These are phyloP conservation scores for Botrytis medusae DNA, from an alignment of 2,329 filamentous ascomycete species.

Conservation along the genomic window DNA sequence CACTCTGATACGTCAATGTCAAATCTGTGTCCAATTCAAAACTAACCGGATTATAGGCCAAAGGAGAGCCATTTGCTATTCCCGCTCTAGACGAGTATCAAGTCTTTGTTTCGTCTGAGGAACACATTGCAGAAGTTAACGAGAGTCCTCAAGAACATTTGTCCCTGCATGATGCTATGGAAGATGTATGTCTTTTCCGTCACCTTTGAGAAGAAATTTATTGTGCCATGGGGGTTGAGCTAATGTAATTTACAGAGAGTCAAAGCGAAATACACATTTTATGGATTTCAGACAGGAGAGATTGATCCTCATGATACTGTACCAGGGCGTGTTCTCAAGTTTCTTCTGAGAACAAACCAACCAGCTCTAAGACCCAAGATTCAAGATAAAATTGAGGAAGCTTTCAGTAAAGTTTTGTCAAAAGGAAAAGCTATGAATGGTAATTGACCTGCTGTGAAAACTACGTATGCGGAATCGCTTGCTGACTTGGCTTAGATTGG, in stretches of 20 bases:
- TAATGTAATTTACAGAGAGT: not conserved
- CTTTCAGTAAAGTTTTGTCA: not conserved
- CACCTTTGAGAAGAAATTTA: not conserved
- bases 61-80: not conserved
- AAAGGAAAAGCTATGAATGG: not conserved
- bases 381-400: not conserved
- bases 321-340: not conserved
- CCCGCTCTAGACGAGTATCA: not conserved
- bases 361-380: not conserved
- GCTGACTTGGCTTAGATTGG: not conserved
- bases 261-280: slow-evolving; percentile 1
- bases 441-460: not conserved
- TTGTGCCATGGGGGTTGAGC: not conserved
- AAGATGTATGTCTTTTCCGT: not conserved
- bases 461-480: too few relatives aligned
- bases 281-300: not conserved
- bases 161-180: not conserved
- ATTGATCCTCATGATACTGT: not conserved
- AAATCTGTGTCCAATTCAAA: not conserved
- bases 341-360: not conserved
- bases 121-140: not conserved
- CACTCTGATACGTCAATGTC: not conserved
- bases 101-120: slow-evolving; percentile 1
- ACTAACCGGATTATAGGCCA: not conserved
- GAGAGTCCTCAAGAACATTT: not conserved